Evolutionary conservation across 345 rosid genomes (phyloP).

Genomic region (Acer campestre): DNA sequence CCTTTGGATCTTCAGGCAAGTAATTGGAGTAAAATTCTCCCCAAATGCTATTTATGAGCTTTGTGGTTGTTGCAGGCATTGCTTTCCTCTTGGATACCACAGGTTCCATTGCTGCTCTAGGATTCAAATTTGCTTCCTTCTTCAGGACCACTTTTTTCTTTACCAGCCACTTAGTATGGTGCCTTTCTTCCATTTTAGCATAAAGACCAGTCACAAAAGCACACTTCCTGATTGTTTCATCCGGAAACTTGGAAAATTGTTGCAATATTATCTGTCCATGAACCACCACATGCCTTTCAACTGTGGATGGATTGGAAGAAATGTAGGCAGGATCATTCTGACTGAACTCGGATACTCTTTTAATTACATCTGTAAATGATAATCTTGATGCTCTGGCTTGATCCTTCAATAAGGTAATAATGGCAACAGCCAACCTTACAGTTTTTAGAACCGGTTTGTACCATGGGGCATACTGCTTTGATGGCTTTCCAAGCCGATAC

Average conservation of each 20-base stretch:
- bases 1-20: too few relatives aligned
- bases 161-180: too few relatives aligned
- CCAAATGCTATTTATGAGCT: too few relatives aligned
- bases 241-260: slow-evolving; percentile 62
- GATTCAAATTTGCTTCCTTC: too few relatives aligned
- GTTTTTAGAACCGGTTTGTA: slow-evolving; percentile 64
- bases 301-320: slow-evolving; percentile 55
- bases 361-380: slow-evolving; percentile 59
- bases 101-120: too few relatives aligned
- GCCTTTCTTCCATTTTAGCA: slow-evolving; percentile 45
- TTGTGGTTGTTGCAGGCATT: too few relatives aligned
- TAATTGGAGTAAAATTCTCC: too few relatives aligned
- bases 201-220: slow-evolving; percentile 59
- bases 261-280: slow-evolving; percentile 82
- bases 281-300: slow-evolving; percentile 72
- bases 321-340: slow-evolving; percentile 52
- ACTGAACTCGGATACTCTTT: slow-evolving; percentile 47
- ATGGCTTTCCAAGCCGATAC: slow-evolving; percentile 88
- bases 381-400: slow-evolving; percentile 21
- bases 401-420: slow-evolving; percentile 54
- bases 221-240: slow-evolving; percentile 46
- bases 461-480: slow-evolving; percentile 81
- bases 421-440: slow-evolving; percentile 60
- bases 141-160: too few relatives aligned
- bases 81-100: too few relatives aligned